phyloP scores from a whole-genome alignment of 805 yeast genomes.

The Candida bentonensis region DNA sequence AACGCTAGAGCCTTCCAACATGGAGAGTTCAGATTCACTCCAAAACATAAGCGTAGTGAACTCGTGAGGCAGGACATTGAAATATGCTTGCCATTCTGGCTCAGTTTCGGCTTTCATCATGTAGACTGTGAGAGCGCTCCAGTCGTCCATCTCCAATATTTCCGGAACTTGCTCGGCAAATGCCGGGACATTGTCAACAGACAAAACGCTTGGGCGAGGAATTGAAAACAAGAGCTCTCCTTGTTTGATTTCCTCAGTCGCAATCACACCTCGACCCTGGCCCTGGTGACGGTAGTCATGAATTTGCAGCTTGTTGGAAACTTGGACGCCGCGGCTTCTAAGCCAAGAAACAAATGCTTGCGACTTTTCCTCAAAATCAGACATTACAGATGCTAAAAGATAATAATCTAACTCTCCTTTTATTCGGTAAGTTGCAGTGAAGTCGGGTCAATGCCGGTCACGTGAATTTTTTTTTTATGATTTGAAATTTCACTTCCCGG shows the following conservation, averaged over 20 bases:
- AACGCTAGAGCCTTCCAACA: slow-evolving; percentile 57
- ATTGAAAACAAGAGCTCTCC: slow-evolving; percentile 59
- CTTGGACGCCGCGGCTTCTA: slow-evolving; percentile 24
- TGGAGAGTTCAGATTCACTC: slow-evolving; percentile 40
- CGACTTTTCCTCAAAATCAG: slow-evolving; percentile 22
- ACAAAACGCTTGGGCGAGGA: slow-evolving; percentile 45
- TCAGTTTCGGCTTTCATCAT: slow-evolving; percentile 45
- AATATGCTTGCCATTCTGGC: slow-evolving; percentile 58
- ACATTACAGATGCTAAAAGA: slow-evolving; percentile 6
- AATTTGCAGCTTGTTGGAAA: slow-evolving; percentile 45
- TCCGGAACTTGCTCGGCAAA: slow-evolving; percentile 13
- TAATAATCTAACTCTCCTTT: slow-evolving; percentile 15
- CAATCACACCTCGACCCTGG: slow-evolving; percentile 73
- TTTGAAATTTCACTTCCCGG: no score
- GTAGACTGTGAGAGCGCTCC: slow-evolving; percentile 67
- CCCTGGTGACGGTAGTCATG: slow-evolving; percentile 41
- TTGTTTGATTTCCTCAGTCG: slow-evolving; percentile 40
- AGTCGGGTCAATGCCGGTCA: no score
- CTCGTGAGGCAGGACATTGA: slow-evolving; percentile 49
- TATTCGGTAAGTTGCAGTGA: no score
- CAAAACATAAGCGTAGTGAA: slow-evolving; percentile 72
- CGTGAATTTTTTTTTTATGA: neutral
- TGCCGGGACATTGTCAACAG: slow-evolving; percentile 40
- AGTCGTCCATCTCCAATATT: slow-evolving; percentile 31
- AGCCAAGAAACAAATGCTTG: slow-evolving; percentile 34